Conservation (phyloP, 2,329 filamentous ascomycete species). For the Xylariomycetidae sp. region DNA sequence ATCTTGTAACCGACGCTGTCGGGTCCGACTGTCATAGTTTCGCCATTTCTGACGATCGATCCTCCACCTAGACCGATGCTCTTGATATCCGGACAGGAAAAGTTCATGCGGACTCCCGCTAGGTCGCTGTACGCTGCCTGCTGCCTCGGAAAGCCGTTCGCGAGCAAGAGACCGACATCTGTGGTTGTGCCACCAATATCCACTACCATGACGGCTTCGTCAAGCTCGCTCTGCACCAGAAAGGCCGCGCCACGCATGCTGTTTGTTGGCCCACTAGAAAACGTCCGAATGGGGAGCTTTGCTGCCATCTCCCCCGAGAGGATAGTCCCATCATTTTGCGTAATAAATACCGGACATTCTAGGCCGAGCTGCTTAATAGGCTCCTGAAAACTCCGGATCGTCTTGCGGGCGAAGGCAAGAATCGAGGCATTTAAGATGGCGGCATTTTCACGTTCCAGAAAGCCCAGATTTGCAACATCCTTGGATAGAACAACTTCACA, state of each 20-base stretch:
- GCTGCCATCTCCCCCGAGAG: conserved; percentile 49
- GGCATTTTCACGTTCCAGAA: conserved; percentile 61
- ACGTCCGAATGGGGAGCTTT: conserved; percentile 54
- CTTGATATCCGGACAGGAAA: conserved; percentile 52
- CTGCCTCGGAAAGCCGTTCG: conserved; percentile 60
- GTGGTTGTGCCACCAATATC: conserved; percentile 65
- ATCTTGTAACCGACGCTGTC: conserved; percentile 59
- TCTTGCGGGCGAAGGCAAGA: conserved; percentile 50
- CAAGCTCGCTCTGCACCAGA: conserved; percentile 34
- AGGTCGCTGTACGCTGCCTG: conserved; percentile 59
- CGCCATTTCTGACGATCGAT: conserved; percentile 44
- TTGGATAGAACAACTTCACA: conserved; percentile 46
- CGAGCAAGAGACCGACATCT: conserved; percentile 56
- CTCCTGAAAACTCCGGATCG: conserved; percentile 50
- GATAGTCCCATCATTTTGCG: conserved; percentile 61
- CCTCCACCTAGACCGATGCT: conserved; percentile 58
- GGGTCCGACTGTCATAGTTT: conserved; percentile 47
- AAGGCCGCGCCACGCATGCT: conserved; percentile 61
- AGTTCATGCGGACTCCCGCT: conserved; percentile 59
- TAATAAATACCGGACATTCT: conserved; percentile 53
- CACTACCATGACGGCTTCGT: conserved; percentile 51
- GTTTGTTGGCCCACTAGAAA: conserved; percentile 60
- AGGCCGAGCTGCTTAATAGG: conserved; percentile 47
- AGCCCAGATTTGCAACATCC: conserved; percentile 48
- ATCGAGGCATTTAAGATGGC: conserved; percentile 61